These are phyloP conservation scores for Acidomyces sp. DNA, from an alignment of 495 filamentous ascomycete species.

Conservation along the genomic window DNA sequence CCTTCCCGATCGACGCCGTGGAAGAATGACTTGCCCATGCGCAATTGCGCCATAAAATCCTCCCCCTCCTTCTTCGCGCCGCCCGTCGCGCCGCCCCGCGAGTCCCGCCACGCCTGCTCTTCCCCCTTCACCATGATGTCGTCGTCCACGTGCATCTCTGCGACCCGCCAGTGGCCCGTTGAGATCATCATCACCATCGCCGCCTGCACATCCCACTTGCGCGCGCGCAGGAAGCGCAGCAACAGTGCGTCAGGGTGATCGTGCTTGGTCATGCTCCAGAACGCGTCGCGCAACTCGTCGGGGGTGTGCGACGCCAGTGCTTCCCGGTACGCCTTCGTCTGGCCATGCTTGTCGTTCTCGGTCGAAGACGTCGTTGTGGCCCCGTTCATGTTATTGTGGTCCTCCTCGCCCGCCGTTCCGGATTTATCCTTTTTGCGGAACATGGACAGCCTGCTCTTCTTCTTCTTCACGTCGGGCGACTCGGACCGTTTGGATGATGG, in stretches of 20 bases:
- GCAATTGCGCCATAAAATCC: constrained; percentile 73
- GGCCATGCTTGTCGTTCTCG: constrained; percentile 87
- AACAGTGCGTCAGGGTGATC: constrained; percentile 84
- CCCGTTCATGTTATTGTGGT: constrained; percentile 19
- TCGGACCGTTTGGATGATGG: constrained; percentile 22
- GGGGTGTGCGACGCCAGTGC: constrained; percentile 62
- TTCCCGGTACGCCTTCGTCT: constrained; percentile 72
- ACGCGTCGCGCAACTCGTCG: constrained; percentile 63
- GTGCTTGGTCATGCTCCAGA: constrained; percentile 94
- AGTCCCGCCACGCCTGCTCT: constrained; percentile 44
- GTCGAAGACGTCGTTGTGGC: constrained; percentile 20
- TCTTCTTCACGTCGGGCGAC: constrained; percentile 38
- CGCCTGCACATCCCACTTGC: constrained; percentile 93
- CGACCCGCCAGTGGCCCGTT: constrained; percentile 79
- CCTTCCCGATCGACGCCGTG: constrained; percentile 78
- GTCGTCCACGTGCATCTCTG: constrained; percentile 72
- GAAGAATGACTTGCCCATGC: constrained; percentile 89
- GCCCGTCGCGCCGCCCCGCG: constrained; percentile 43
- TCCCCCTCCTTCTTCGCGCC: constrained; percentile 51
- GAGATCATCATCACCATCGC: constrained; percentile 89
- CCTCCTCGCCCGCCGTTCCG: constrained; percentile 34
- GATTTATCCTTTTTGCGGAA: constrained; percentile 52
- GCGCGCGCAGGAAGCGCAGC: constrained; percentile 76
- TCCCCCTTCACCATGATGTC: constrained; percentile 78
- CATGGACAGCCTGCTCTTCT: constrained; percentile 53